phyloP scores from a whole-genome alignment of 2,329 filamentous ascomycete genomes.

The Fusarium torreyae region DNA sequence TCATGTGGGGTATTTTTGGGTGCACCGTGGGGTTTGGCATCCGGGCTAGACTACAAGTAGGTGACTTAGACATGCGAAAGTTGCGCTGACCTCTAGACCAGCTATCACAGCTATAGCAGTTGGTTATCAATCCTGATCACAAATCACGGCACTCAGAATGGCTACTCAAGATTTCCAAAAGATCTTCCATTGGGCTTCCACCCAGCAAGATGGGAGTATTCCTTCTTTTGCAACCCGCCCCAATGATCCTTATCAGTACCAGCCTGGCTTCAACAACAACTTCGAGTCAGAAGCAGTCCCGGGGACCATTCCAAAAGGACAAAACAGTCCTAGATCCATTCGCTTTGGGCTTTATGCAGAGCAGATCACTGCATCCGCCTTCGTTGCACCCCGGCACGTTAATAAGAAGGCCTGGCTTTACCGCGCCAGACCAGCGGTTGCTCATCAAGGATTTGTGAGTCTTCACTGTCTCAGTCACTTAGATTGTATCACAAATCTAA shows the following conservation, averaged over 20 bases:
- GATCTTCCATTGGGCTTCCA: conserved; percentile 70
- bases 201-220: conserved; percentile 68
- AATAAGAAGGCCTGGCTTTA: conserved; percentile 51
- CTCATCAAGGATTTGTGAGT: conserved; percentile 46
- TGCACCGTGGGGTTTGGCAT: too few relatives aligned
- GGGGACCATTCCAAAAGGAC: conserved; percentile 60
- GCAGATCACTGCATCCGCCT: conserved; percentile 58
- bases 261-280: conserved; percentile 68
- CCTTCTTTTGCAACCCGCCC: conserved; percentile 64
- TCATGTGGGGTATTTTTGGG: too few relatives aligned
- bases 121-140: too few relatives aligned
- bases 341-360: conserved; percentile 58
- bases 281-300: conserved; percentile 59
- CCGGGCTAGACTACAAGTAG: too few relatives aligned
- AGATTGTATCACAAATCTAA: too few relatives aligned
- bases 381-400: conserved; percentile 48
- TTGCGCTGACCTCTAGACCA: too few relatives aligned
- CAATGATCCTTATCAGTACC: conserved; percentile 66
- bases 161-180: conserved; percentile 58
- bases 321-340: conserved; percentile 60
- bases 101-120: too few relatives aligned
- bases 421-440: conserved; percentile 47
- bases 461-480: neutral
- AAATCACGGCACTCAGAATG: too few relatives aligned
- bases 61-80: too few relatives aligned